These are phyloP conservation scores for Umbelopsis sp. DNA, from an alignment of 192 early-diverging fungal genomes.

Conservation along the genomic window DNA sequence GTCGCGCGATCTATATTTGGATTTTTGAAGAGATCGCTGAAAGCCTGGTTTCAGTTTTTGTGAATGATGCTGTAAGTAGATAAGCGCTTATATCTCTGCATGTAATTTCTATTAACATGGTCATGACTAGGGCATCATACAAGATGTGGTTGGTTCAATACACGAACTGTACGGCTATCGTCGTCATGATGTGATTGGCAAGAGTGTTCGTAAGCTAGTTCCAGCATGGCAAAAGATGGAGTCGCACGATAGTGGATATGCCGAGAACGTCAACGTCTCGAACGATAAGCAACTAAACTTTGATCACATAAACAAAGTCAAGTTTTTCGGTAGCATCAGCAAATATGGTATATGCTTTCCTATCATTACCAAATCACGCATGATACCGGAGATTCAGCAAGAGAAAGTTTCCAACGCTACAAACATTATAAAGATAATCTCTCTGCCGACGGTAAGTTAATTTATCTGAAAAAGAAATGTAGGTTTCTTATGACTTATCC, in stretches of 20 bases:
- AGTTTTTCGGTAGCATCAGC: slow-evolving; percentile 60
- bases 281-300: slow-evolving; percentile 32
- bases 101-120: not conserved
- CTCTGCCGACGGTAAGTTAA: slow-evolving; percentile 47
- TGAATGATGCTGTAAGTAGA: slow-evolving; percentile 26
- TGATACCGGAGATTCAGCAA: slow-evolving; percentile 24
- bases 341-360: slow-evolving; percentile 53
- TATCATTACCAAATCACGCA: slow-evolving; percentile 27
- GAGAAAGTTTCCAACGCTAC: slow-evolving; percentile 19
- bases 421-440: slow-evolving; percentile 57
- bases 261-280: not conserved
- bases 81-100: not conserved
- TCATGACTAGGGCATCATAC: slow-evolving; percentile 46
- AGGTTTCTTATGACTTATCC: not conserved
- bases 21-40: slow-evolving; percentile 65
- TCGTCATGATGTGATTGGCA: slow-evolving; percentile 47
- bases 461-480: not conserved
- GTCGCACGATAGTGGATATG: slow-evolving; percentile 10
- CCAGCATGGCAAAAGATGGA: slow-evolving; percentile 19
- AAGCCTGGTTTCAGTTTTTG: slow-evolving; percentile 20
- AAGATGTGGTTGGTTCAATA: slow-evolving; percentile 46
- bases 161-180: slow-evolving; percentile 49
- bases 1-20: slow-evolving; percentile 58
- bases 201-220: slow-evolving; percentile 26
- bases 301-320: slow-evolving; percentile 52